Evolutionary conservation across 1,284 basidiomycete species (phyloP).

Genomic region (Apiotrichum gracile): DNA sequence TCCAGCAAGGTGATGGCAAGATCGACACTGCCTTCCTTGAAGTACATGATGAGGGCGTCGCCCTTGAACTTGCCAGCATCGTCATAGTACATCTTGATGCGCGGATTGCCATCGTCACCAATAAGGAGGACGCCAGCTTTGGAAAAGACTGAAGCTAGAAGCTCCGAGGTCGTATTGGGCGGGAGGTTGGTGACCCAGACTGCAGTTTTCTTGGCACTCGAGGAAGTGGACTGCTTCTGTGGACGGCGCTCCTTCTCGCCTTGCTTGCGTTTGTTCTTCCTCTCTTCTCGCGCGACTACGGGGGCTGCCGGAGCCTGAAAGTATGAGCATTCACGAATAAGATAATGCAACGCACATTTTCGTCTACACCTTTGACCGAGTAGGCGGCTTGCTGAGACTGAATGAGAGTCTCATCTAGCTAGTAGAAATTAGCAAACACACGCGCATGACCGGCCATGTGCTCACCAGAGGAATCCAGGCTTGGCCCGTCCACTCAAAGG

Average conservation of each 20-base stretch:
- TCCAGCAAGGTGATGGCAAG: slow-evolving; percentile 83
- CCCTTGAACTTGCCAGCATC: slow-evolving; percentile 89
- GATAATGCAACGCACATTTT: slow-evolving; percentile 58
- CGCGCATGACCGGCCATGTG: slow-evolving; percentile 6
- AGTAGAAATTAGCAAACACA: background rate
- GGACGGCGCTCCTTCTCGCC: slow-evolving; percentile 50
- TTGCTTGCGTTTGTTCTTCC: slow-evolving; percentile 58
- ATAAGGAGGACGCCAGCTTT: slow-evolving; percentile 90
- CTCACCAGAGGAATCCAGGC: slow-evolving; percentile 77
- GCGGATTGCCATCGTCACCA: slow-evolving; percentile 76
- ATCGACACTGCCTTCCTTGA: slow-evolving; percentile 90
- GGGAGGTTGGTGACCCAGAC: slow-evolving; percentile 87
- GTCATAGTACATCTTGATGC: slow-evolving; percentile 88
- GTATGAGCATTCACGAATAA: background rate
- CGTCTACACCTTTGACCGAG: slow-evolving; percentile 80
- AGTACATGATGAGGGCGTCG: slow-evolving; percentile 92
- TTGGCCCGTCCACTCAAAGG: slow-evolving; percentile 77
- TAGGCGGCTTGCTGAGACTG: slow-evolving; percentile 88
- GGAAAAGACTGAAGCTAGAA: slow-evolving; percentile 74
- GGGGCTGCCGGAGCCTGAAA: slow-evolving; percentile 73
- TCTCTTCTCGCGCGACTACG: slow-evolving; percentile 61
- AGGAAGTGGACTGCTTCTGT: slow-evolving; percentile 32
- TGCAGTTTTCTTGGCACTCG: slow-evolving; percentile 66
- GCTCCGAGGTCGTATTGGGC: slow-evolving; percentile 64
- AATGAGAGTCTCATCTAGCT: slow-evolving; percentile 73